phyloP scores from a whole-genome alignment of 2,329 filamentous ascomycete genomes.

The Passalora sequoiae region DNA sequence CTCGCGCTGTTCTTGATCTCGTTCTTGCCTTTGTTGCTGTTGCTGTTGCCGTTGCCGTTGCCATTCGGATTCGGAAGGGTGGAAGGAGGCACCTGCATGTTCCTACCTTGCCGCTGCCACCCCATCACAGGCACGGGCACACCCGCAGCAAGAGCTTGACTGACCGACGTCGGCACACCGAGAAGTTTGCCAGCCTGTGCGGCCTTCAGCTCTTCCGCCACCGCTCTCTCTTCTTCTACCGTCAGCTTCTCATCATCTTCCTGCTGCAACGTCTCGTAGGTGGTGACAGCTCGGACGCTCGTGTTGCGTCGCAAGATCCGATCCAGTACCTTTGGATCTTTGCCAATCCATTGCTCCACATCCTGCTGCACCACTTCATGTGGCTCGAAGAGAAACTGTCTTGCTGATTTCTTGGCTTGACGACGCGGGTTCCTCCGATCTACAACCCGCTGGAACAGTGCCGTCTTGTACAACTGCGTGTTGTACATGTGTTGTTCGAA shows the following conservation, averaged over 20 bases:
- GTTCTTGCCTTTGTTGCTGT: no score
- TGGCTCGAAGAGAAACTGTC: slow-evolving; percentile 57
- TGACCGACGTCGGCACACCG: no score
- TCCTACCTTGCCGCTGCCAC: no score
- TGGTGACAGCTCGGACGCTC: slow-evolving; percentile 29
- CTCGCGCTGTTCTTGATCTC: no score
- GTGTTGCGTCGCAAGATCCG: slow-evolving; percentile 48
- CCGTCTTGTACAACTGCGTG: slow-evolving; percentile 73
- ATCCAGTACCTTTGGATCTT: slow-evolving; percentile 59
- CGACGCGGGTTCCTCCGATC: slow-evolving; percentile 75
- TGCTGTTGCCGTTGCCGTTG: no score
- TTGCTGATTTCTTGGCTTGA: slow-evolving; percentile 51
- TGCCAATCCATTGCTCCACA: slow-evolving; percentile 48
- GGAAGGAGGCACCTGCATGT: no score
- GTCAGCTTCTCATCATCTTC: slow-evolving; percentile 32
- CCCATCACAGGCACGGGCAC: no score
- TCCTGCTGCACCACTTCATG: slow-evolving; percentile 49
- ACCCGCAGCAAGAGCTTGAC: no score
- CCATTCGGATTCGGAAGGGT: no score
- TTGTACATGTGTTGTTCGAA: slow-evolving; percentile 72
- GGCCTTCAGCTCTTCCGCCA: slow-evolving; percentile 37
- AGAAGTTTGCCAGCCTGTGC: not conserved
- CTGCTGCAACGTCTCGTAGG: slow-evolving; percentile 33
- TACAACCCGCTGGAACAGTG: slow-evolving; percentile 72
- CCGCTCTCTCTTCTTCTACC: slow-evolving; percentile 29